Base-by-base conservation (phyloP, 371 early-diverging fungal genomes). In the Smittium culicis region DNA sequence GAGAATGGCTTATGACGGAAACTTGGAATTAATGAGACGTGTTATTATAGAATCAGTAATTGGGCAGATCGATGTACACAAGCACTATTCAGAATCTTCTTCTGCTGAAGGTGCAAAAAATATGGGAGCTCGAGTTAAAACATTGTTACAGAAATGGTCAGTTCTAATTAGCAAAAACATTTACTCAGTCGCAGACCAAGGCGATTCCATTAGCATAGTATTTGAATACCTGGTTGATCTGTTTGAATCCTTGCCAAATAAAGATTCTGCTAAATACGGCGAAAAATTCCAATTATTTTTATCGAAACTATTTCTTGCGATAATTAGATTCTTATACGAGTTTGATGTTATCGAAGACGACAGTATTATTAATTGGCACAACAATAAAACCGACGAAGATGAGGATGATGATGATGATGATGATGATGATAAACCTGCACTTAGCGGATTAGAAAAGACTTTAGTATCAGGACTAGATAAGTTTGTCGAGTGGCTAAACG, bases 1-100 rank as follows among this genome's bases (percentile, higher is more conserved):
- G 67, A 89, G 94, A 69, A 88, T 95, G 88, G 87, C 94, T 3
- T 85, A 84, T 70, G 88, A 95, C 73, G 86, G 89, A 30, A 85
- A 83, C 16, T 92, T 90, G 69, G 80, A 82, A 28, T 87, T 90
- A 73, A 81, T 94, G 69, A 81, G 94, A 29, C 81, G 80, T 35
- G 81, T 83, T 0, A 81, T 91, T 30, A 81, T 90, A 31, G 90
- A 88, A 14, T 74, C 78, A 5, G 73, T 88, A 28, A 68, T 88
- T 59, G 73, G 75, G n/a, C 79, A 82, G 33, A 78, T 90, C 66
- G 83, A 84, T 60, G 66, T 72, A 3, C 70, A 68, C 27, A 79
- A 76, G 25, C 69, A 73, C 14, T 70, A 66, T 27, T 66, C 70
- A 27, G 66, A 72, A 57, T 66, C 69, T 24, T 66, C 79, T 34